Evolutionary conservation across 257 asterid species (phyloP).

Genomic region (Gynochthodes officinalis): DNA sequence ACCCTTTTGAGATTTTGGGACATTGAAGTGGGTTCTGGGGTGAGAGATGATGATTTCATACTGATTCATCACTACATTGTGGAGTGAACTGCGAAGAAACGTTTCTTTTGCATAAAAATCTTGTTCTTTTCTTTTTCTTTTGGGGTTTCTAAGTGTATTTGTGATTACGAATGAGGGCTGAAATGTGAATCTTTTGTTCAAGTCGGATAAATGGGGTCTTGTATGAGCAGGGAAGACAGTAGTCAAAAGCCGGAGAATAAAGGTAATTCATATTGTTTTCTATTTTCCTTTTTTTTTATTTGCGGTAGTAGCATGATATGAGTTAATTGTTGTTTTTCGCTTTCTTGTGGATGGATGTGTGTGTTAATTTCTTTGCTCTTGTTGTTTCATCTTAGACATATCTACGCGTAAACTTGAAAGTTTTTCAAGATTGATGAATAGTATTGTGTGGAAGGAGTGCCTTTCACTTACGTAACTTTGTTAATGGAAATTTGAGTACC

Average conservation of each 20-base stretch:
- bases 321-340: background rate
- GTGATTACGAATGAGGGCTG: constrained; percentile 19
- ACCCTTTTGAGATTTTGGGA: constrained; percentile 28
- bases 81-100: constrained; percentile 3
- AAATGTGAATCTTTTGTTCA: constrained; percentile 44
- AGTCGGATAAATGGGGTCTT: constrained; percentile 62
- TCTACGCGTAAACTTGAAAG: background rate
- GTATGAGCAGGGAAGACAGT: constrained; percentile 68
- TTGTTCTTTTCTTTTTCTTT: constrained; percentile 26
- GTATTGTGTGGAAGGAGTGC: background rate
- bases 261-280: constrained; percentile 15
- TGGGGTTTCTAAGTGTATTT: constrained; percentile 6
- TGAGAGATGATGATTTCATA: constrained; percentile 9
- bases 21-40: constrained; percentile 6
- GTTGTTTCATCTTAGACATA: background rate
- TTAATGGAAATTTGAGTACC: background rate
- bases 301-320: background rate
- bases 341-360: background rate
- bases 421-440: background rate
- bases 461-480: background rate
- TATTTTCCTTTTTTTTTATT: background rate
- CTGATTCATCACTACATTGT: constrained; percentile 1
- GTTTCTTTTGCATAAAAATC: constrained; percentile 20
- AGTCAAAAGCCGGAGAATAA: constrained; percentile 28
- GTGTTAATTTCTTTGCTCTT: background rate